Evolutionary conservation across 306 rosid genomes (phyloP), one percentile per base, ranked within the genome.

Genomic region (Sesbania bispinosa): DNA sequence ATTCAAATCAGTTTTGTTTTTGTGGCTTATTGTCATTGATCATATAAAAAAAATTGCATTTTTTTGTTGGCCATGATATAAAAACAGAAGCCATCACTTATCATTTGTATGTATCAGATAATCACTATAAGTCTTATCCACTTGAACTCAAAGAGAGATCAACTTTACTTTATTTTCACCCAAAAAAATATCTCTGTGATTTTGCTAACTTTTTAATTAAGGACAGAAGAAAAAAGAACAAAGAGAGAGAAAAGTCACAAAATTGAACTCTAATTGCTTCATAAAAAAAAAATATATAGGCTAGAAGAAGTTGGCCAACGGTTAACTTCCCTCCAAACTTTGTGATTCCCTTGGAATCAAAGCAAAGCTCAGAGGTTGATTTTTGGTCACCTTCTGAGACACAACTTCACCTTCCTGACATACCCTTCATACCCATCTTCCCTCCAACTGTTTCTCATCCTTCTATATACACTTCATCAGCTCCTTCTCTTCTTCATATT

Each of bases 321-420:
- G 96, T 89, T 91, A 77, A 83, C 85, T 81, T 90, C 86, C 89
- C 85, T 81, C 88, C 92, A 72, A 85, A 81, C 83, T 61, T 76
- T 83, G 67, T 69, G 82, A 81, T 87, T 93, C 93, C 59, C 93
- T 92, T 92, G 45, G 83, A 78, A 85, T 78, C 88, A 84, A 93
- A 93, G 98, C 88, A 84, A 88, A 77, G 58, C 36, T 52, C 2
- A 10, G 67, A 61, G 36, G 85, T 83, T 90, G 93, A 88, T 85
- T 84, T 74, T 83, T 88, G 91, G 96, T 90, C 88, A 90, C 86
- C 87, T 75, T 93, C 93, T 87, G 77, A 88, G 30, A 73, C 85
- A 89, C 90, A 93, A 81, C 81, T 71, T 79, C 87, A 90, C 89
- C 98, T 74, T 84, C 80, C 74, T 83, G 94, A 84, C 79, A 80